phyloP scores from a whole-genome alignment of 306 rosid genomes.

The Datisca glomerata region DNA sequence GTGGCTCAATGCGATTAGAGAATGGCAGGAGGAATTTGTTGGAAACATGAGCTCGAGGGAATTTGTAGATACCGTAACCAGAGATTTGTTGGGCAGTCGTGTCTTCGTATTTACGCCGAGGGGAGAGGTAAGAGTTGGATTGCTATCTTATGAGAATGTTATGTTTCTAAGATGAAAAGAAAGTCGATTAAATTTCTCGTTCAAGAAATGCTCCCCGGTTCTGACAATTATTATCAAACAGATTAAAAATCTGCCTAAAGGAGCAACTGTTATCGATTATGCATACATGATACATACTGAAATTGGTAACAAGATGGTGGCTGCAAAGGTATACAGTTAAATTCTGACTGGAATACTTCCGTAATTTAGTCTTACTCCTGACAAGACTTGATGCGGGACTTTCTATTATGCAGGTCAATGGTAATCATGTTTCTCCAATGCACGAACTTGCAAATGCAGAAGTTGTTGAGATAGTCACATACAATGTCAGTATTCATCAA shows the following conservation, averaged over 20 bases:
- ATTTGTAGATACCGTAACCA: slow-evolving; percentile 88
- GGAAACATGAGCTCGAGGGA: slow-evolving; percentile 99
- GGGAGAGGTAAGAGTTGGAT: slow-evolving; percentile 69
- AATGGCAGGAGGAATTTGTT: slow-evolving; percentile 99
- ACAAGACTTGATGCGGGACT: slow-evolving; percentile 7
- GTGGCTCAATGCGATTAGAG: slow-evolving; percentile 99
- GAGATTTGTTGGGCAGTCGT: slow-evolving; percentile 92
- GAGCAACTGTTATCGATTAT: slow-evolving; percentile 90
- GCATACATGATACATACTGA: slow-evolving; percentile 99
- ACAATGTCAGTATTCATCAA: slow-evolving; percentile 60
- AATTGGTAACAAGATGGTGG: slow-evolving; percentile 97
- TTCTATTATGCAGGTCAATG: slow-evolving; percentile 73
- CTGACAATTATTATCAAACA: slow-evolving; percentile 27
- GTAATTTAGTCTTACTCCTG: background rate
- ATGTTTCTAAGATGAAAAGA: too few relatives aligned
- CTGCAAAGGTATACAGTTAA: slow-evolving; percentile 66
- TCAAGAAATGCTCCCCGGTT: too few relatives aligned
- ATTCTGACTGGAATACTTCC: slow-evolving; percentile 5
- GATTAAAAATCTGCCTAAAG: slow-evolving; percentile 93
- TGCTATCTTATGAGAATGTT: slow-evolving; percentile 4
- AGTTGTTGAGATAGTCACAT: slow-evolving; percentile 97
- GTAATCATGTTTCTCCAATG: slow-evolving; percentile 79
- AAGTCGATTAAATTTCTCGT: too few relatives aligned
- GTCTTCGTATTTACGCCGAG: slow-evolving; percentile 97
- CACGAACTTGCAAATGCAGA: slow-evolving; percentile 92